A percentile compares a stretch with the other conserved stretches of the same genome.
Evolutionary conservation across 306 rosid species (phyloP).

Genomic region (Fragaria ananassa): DNA sequence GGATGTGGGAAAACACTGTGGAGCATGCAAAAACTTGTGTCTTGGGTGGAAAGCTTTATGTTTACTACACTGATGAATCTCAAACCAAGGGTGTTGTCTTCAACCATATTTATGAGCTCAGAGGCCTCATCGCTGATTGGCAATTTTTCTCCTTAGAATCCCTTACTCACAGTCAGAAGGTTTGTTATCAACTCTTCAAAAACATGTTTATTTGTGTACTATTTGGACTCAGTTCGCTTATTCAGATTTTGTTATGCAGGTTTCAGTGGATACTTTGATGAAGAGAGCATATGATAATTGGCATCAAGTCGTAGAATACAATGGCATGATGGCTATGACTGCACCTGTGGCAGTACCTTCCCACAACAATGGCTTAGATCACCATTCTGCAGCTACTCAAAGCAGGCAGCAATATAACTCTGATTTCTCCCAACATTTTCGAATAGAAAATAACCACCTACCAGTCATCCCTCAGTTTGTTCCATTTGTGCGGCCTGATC

Average conservation of each 20-base stretch:
- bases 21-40: slow-evolving; percentile 93
- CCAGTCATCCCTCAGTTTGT: slow-evolving; percentile 31
- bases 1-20: slow-evolving; percentile 91
- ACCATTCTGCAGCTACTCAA: slow-evolving; percentile 36
- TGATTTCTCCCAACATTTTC: slow-evolving; percentile 37
- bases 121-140: slow-evolving; percentile 67
- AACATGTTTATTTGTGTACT: neutral
- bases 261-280: slow-evolving; percentile 72
- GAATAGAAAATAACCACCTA: slow-evolving; percentile 31
- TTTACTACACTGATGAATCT: slow-evolving; percentile 60
- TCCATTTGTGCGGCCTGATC: slow-evolving; percentile 44
- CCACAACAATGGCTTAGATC: slow-evolving; percentile 32
- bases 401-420: slow-evolving; percentile 41
- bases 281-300: slow-evolving; percentile 84
- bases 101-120: slow-evolving; percentile 77
- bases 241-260: slow-evolving; percentile 31
- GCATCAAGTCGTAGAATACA: slow-evolving; percentile 77
- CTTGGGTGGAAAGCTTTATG: slow-evolving; percentile 70
- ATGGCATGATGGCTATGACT: slow-evolving; percentile 40
- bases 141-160: slow-evolving; percentile 71
- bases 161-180: slow-evolving; percentile 74
- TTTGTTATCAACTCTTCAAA: slow-evolving; percentile 14
- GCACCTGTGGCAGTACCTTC: slow-evolving; percentile 21
- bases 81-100: slow-evolving; percentile 59
- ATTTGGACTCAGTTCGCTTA: neutral